phyloP scores from a whole-genome alignment of 73 alveolate genomes.

The Blepharisma stoltei region DNA sequence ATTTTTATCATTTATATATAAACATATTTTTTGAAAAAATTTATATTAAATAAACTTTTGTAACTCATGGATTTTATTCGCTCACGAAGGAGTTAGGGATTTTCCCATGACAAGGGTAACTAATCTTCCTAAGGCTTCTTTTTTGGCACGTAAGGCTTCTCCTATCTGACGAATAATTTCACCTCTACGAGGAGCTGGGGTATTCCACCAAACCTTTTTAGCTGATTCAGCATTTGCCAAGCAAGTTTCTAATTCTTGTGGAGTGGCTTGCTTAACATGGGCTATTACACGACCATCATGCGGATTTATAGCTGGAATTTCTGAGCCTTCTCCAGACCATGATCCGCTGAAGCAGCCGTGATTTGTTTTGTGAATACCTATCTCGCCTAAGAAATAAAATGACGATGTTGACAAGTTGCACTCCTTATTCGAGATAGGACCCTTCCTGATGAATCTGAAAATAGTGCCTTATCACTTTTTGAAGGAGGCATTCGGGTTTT shows the following conservation, averaged over 20 bases:
- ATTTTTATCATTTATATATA: no score
- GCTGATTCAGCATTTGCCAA: conserved; percentile 27
- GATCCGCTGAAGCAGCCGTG: conserved; percentile 53
- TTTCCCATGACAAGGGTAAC: conserved; percentile 89
- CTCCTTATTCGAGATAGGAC: no score
- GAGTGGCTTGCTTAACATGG: conserved; percentile 39
- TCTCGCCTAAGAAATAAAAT: conserved; percentile 46
- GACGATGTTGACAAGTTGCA: no score
- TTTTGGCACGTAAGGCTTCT: conserved; percentile 74
- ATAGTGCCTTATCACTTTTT: no score
- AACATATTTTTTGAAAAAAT: no score
- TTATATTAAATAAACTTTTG: no score
- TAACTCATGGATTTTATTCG: no score
- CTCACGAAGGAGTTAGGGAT: no score
- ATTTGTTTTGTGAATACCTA: conserved; percentile 51
- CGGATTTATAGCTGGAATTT: conserved; percentile 42
- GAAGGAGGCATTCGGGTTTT: no score
- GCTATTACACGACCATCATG: conserved; percentile 35
- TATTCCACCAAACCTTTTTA: conserved; percentile 51
- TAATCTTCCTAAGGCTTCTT: conserved; percentile 75
- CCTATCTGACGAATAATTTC: conserved; percentile 90
- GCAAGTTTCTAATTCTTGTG: conserved; percentile 53
- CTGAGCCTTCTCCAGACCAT: conserved; percentile 52
- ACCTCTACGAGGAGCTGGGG: conserved; percentile 91
- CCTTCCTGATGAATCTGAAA: no score